Evolutionary conservation across 2,329 filamentous ascomycete species (phyloP).

Genomic region (Stenocarpella maydis): DNA sequence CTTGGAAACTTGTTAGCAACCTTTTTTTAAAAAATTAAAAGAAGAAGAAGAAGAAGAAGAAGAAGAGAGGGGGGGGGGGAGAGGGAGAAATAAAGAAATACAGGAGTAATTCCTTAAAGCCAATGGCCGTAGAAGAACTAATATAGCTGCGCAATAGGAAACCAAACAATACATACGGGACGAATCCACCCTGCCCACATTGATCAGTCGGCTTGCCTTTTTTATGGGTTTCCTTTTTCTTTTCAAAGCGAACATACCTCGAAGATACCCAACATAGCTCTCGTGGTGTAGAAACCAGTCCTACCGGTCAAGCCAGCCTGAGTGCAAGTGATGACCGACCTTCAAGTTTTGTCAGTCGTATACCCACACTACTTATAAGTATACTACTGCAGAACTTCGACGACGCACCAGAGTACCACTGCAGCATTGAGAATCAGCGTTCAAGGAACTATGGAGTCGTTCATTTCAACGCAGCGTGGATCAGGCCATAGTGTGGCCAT

Average conservation of each 20-base stretch:
- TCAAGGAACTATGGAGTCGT: too few relatives aligned
- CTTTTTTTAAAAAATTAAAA: too few relatives aligned
- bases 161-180: conserved; percentile 35
- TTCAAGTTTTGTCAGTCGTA: neutral
- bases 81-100: too few relatives aligned
- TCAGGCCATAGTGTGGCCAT: too few relatives aligned
- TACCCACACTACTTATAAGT: neutral
- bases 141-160: too few relatives aligned
- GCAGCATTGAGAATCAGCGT: too few relatives aligned
- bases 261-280: conserved; percentile 8
- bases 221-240: neutral
- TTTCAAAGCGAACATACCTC: neutral
- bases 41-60: too few relatives aligned
- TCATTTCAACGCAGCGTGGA: too few relatives aligned
- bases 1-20: neutral
- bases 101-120: too few relatives aligned
- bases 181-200: conserved; percentile 44
- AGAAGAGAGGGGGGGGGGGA: too few relatives aligned
- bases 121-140: neutral
- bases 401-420: conserved; percentile 40
- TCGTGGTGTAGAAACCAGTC: conserved; percentile 35
- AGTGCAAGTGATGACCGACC: conserved; percentile 5
- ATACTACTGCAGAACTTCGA: conserved; percentile 35
- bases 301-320: conserved; percentile 27
- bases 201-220: neutral